Conservation (phyloP, 129 eudicot genomes). For the Kitagawia praeruptora region DNA sequence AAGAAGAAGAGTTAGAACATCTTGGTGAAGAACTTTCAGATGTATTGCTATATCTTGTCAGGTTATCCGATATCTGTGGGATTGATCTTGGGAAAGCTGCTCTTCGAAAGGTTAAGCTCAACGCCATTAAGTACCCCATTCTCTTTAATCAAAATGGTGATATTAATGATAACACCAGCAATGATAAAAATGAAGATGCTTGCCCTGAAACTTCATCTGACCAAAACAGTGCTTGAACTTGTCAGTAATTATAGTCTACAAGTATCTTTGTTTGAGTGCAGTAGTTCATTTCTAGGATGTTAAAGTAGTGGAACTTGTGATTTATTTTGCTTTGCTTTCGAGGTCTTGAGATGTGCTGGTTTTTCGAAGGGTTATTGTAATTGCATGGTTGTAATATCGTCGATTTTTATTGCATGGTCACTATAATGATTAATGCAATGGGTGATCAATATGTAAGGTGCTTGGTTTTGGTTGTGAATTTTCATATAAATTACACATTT, state of each 20-base stretch:
- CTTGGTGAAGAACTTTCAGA: conserved; percentile 78
- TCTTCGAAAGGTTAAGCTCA: conserved; percentile 54
- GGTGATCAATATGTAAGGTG: no score
- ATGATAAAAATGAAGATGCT: neutral
- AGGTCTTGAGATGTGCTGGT: neutral
- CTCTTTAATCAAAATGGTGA: conserved; percentile 6
- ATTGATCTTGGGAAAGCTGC: conserved; percentile 78
- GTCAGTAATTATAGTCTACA: neutral
- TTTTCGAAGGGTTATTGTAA: neutral
- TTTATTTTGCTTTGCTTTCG: neutral
- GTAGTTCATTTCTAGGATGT: neutral
- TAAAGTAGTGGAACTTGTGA: neutral
- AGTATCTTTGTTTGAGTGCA: neutral
- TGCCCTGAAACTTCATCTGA: neutral
- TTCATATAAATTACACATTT: no score
- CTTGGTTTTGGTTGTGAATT: no score
- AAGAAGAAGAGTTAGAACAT: conserved; percentile 54
- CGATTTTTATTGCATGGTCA: no score
- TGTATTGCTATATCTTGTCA: conserved; percentile 59
- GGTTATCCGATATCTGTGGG: conserved; percentile 69
- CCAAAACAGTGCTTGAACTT: neutral
- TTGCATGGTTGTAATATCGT: no score
- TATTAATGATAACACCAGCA: neutral
- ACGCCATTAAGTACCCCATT: conserved; percentile 68
- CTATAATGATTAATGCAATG: no score